These are phyloP conservation scores for Teratosphaeria gauchensis DNA, from an alignment of 2,329 filamentous ascomycete genomes.

Conservation along the genomic window DNA sequence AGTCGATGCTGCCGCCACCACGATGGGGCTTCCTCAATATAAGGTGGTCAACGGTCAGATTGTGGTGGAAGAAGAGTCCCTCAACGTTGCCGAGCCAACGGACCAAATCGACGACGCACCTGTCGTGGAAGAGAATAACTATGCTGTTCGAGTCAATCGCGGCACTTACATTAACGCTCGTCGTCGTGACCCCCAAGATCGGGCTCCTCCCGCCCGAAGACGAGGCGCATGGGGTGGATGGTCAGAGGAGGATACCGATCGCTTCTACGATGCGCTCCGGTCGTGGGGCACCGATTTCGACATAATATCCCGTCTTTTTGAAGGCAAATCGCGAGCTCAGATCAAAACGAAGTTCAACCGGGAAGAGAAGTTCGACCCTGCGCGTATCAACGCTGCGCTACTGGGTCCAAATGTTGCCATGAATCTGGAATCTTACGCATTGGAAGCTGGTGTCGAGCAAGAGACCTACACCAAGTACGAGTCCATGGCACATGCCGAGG, in stretches of 20 bases:
- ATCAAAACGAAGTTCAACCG: conserved; percentile 77
- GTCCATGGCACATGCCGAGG: conserved; percentile 24
- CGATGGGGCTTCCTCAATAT: conserved; percentile 25
- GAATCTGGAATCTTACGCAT: conserved; percentile 33
- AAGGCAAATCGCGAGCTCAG: conserved; percentile 58
- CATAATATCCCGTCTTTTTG: conserved; percentile 69
- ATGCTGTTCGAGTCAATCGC: conserved; percentile 61
- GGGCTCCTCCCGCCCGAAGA: conserved; percentile 20
- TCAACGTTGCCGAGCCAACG: conserved; percentile 41
- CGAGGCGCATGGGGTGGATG: conserved; percentile 46
- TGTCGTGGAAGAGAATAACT: conserved; percentile 63
- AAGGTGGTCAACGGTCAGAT: conserved; percentile 63
- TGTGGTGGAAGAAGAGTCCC: conserved; percentile 60
- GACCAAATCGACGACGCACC: conserved; percentile 6
- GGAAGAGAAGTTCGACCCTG: conserved; percentile 60
- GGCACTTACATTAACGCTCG: conserved; percentile 58
- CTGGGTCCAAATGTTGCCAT: conserved; percentile 32
- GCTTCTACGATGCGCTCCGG: conserved; percentile 64
- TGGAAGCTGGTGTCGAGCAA: conserved; percentile 27
- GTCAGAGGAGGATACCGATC: conserved; percentile 60
- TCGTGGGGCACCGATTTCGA: conserved; percentile 79
- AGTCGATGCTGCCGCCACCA: conserved; percentile 9
- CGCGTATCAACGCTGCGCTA: conserved; percentile 54
- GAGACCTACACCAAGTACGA: conserved; percentile 28
- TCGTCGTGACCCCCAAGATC: conserved; percentile 37